phyloP scores from a whole-genome alignment of 2,329 filamentous ascomycete genomes.

The Aspergillus novofumigatus region DNA sequence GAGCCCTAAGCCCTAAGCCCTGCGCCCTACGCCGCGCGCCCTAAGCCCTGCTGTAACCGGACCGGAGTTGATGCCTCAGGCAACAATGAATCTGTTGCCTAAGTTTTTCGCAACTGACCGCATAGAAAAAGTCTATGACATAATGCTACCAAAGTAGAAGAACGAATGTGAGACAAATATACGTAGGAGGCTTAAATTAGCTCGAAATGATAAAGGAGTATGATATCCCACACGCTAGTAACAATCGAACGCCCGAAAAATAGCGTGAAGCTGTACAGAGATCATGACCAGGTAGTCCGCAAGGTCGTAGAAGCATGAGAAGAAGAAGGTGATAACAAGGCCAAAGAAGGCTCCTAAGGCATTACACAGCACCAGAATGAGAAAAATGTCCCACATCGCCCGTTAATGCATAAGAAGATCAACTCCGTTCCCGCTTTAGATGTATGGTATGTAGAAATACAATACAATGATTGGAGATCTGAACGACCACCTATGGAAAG shows the following conservation, averaged over 20 bases:
- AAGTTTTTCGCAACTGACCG: neutral
- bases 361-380: neutral
- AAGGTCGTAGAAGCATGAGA: constrained; percentile 6
- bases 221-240: neutral
- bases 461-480: neutral
- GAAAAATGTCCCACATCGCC: neutral
- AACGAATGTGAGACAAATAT: neutral
- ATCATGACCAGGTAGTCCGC: neutral
- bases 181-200: neutral
- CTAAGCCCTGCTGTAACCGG: neutral
- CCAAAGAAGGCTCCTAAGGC: neutral
- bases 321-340: neutral
- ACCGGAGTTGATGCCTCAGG: neutral
- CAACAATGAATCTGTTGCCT: neutral
- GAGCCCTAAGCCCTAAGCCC: constrained; percentile 22
- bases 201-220: neutral
- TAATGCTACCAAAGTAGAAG: neutral
- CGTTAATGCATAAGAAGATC: constrained; percentile 12
- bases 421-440: constrained; percentile 17
- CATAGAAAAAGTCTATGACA: neutral
- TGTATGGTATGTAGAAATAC: constrained; percentile 12
- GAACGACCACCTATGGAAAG: neutral
- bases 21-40: neutral
- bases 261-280: neutral
- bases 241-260: neutral